A percentile compares a stretch with the other conserved stretches of the same genome.
Evolutionary conservation across 202 grass and related monocot genomes (phyloP).

Genomic region (Setaria viridis): DNA sequence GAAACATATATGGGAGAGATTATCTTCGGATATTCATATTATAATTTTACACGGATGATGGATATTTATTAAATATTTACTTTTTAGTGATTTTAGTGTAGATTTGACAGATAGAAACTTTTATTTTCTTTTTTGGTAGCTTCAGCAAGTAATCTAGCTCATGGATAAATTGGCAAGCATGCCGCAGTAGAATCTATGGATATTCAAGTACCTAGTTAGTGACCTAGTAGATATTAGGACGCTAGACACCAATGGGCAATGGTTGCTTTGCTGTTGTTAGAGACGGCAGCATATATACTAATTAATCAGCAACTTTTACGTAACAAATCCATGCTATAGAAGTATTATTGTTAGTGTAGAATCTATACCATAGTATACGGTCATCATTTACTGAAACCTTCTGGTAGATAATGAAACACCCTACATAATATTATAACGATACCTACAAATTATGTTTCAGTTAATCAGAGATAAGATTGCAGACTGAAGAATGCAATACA

Average conservation of each 20-base stretch:
- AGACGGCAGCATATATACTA: background rate
- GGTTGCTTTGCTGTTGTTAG: slow-evolving; percentile 25
- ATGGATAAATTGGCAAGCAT: slow-evolving; percentile 57
- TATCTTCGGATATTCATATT: background rate
- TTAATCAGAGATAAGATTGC: background rate
- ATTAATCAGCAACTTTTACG: background rate
- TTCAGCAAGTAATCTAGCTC: slow-evolving; percentile 43
- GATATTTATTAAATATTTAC: slow-evolving; percentile 1
- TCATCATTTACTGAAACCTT: background rate
- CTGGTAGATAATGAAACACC: background rate
- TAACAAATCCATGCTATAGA: background rate
- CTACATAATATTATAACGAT: background rate
- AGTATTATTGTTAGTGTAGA: slow-evolving; percentile 7
- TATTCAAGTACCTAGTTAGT: slow-evolving; percentile 32
- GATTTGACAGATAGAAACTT: slow-evolving; percentile 24
- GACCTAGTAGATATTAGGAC: slow-evolving; percentile 19
- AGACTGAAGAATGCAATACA: background rate
- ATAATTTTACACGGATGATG: background rate
- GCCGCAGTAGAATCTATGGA: slow-evolving; percentile 39
- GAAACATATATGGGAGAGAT: background rate
- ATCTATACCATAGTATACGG: background rate
- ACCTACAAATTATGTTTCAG: background rate
- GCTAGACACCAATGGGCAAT: slow-evolving; percentile 26
- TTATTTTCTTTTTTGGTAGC: slow-evolving; percentile 36
- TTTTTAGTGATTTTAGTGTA: slow-evolving; percentile 25